Conservation (phyloP, 2,329 filamentous ascomycete genomes). For the Fusarium buharicum region DNA sequence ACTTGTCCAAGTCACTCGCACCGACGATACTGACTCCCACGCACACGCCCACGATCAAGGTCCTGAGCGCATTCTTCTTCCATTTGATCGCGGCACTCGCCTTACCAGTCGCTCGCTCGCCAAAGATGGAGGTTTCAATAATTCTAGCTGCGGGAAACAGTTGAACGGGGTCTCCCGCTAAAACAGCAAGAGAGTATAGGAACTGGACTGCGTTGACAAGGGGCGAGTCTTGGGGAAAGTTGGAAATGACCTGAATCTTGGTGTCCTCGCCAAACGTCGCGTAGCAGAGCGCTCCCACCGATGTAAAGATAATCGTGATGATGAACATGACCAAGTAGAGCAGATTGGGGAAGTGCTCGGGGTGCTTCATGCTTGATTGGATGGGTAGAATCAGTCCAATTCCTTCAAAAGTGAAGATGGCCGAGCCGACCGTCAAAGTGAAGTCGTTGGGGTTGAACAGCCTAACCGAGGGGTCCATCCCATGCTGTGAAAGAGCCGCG, state of each 20-base stretch:
- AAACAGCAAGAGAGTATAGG: slow-evolving; percentile 76
- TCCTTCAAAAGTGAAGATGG: slow-evolving; percentile 83
- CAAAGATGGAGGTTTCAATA: slow-evolving; percentile 74
- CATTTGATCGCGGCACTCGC: slow-evolving; percentile 73
- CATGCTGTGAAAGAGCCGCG: slow-evolving; percentile 62
- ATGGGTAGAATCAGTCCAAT: slow-evolving; percentile 82
- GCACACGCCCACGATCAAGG: slow-evolving; percentile 66
- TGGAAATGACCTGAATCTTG: slow-evolving; percentile 79
- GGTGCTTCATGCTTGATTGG: slow-evolving; percentile 78
- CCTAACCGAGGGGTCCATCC: slow-evolving; percentile 69
- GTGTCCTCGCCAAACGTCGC: slow-evolving; percentile 76
- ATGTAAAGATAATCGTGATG: slow-evolving; percentile 78
- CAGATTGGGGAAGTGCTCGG: slow-evolving; percentile 72
- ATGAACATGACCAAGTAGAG: slow-evolving; percentile 76
- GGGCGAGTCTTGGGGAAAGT: slow-evolving; percentile 75
- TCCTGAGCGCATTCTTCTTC: slow-evolving; percentile 78
- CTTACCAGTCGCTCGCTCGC: slow-evolving; percentile 72
- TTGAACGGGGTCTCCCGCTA: slow-evolving; percentile 79
- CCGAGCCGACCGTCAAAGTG: slow-evolving; percentile 76
- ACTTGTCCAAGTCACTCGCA: slow-evolving; percentile 76
- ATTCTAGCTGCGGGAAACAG: slow-evolving; percentile 79
- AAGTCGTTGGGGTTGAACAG: slow-evolving; percentile 76
- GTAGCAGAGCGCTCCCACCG: slow-evolving; percentile 78
- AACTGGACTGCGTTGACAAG: slow-evolving; percentile 82
- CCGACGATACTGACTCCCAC: slow-evolving; percentile 71